These are phyloP conservation scores for Botryobasidium botryosum DNA, from an alignment of 768 basidiomycete species.

Conservation along the genomic window DNA sequence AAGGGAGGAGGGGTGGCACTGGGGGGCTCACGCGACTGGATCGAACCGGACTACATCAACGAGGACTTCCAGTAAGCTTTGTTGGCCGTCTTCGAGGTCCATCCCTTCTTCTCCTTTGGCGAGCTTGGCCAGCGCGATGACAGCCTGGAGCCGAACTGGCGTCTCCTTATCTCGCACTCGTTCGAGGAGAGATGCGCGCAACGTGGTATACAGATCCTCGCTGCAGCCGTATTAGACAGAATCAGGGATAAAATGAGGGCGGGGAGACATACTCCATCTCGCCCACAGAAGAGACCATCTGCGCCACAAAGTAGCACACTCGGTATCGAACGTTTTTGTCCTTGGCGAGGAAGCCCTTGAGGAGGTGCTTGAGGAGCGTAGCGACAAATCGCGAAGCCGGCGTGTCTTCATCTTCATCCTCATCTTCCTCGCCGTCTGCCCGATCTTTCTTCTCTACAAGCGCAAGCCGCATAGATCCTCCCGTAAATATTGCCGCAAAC, in stretches of 20 bases:
- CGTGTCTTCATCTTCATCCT: slow-evolving; percentile 41
- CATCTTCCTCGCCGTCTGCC: slow-evolving; percentile 25
- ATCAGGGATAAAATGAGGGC: not conserved
- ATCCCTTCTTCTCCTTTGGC: slow-evolving; percentile 47
- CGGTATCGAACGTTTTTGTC: slow-evolving; percentile 79
- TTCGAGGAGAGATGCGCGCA: slow-evolving; percentile 49
- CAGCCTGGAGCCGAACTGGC: slow-evolving; percentile 59
- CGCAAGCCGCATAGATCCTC: no score
- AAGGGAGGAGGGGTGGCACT: not conserved
- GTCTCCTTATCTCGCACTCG: slow-evolving; percentile 68
- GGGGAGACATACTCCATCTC: slow-evolving; percentile 57
- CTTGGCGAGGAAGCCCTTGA: slow-evolving; percentile 67
- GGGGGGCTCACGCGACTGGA: slow-evolving; percentile 45
- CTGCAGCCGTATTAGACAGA: slow-evolving; percentile 31
- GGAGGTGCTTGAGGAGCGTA: slow-evolving; percentile 49
- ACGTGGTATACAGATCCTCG: slow-evolving; percentile 49
- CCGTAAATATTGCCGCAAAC: no score
- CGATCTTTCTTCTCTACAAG: slow-evolving; percentile 25
- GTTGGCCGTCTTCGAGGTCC: slow-evolving; percentile 33
- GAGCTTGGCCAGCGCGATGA: slow-evolving; percentile 62
- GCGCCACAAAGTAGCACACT: slow-evolving; percentile 54
- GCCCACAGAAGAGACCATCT: slow-evolving; percentile 64
- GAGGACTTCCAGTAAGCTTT: slow-evolving; percentile 41
- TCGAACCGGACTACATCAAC: slow-evolving; percentile 54
- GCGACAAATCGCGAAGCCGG: slow-evolving; percentile 50